phyloP scores from a whole-genome alignment of 1,284 basidiomycete species.

The Moesziomyces sp. region DNA sequence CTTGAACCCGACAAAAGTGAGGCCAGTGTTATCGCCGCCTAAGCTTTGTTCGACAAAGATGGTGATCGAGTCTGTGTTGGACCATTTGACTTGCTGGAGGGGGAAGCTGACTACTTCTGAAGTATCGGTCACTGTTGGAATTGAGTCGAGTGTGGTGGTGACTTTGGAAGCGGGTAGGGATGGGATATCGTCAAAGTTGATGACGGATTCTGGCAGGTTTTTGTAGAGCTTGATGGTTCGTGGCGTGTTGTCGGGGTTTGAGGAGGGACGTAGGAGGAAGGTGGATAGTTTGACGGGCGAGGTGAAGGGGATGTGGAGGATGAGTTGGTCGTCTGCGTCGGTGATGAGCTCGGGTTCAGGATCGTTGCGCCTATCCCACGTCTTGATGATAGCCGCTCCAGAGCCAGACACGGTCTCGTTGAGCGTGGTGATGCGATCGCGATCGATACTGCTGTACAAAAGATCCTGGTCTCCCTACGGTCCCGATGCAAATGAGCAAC shows the following conservation, averaged over 20 bases:
- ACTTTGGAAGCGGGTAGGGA: constrained; percentile 1
- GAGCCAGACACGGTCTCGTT: constrained; percentile 51
- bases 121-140: constrained; percentile 49
- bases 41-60: constrained; percentile 53
- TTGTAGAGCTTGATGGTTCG: constrained; percentile 51
- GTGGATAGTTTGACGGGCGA: constrained; percentile 56
- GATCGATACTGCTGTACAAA: constrained; percentile 54
- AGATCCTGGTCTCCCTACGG: constrained; percentile 56
- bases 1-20: constrained; percentile 63
- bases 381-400: constrained; percentile 49
- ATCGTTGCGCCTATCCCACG: constrained; percentile 50
- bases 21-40: constrained; percentile 35
- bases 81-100: constrained; percentile 58
- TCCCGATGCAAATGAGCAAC: no score
- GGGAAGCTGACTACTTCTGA: constrained; percentile 57
- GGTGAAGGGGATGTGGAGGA: constrained; percentile 61
- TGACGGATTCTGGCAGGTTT: constrained; percentile 35
- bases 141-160: constrained; percentile 41
- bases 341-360: constrained; percentile 33
- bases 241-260: constrained; percentile 45
- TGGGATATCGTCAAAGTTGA: constrained; percentile 56
- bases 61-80: constrained; percentile 55
- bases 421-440: constrained; percentile 48
- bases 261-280: constrained; percentile 31
- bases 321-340: constrained; percentile 59